Evolutionary conservation across 2,329 filamentous ascomycete genomes (phyloP).

Genomic region (Penicillium sp.): DNA sequence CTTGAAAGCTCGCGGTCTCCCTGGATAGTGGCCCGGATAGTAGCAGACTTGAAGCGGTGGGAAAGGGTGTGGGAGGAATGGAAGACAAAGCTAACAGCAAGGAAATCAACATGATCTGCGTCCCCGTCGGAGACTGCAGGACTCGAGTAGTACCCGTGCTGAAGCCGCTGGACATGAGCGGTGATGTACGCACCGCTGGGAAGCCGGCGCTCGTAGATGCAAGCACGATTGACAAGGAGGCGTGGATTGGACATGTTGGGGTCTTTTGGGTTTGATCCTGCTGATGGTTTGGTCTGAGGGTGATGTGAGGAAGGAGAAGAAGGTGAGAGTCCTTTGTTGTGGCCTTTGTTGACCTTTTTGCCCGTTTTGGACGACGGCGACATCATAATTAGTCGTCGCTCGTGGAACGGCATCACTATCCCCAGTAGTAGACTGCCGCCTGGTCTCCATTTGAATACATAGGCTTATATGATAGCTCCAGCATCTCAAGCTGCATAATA

Average conservation of each 20-base stretch:
- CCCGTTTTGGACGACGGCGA: conserved; percentile 1
- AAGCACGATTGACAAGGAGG: conserved; percentile 37
- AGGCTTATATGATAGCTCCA: too few species aligned
- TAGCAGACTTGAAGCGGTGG: conserved; percentile 47
- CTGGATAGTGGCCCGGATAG: conserved; percentile 37
- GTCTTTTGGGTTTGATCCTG: conserved; percentile 19
- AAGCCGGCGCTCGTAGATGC: conserved; percentile 47
- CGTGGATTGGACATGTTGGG: conserved; percentile 37
- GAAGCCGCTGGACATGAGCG: conserved; percentile 47
- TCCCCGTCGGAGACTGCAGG: conserved; percentile 39
- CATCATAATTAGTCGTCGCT: conserved; percentile 7
- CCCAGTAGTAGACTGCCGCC: conserved; percentile 3
- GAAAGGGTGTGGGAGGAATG: conserved; percentile 40
- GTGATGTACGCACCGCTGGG: conserved; percentile 47
- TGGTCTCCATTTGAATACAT: conserved; percentile 17
- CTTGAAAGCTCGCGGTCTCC: conserved; percentile 4
- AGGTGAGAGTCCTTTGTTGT: background rate
- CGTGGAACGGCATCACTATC: conserved; percentile 8
- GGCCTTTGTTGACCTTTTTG: background rate
- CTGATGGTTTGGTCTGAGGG: conserved; percentile 2
- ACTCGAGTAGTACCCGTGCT: conserved; percentile 46
- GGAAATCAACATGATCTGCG: conserved; percentile 45
- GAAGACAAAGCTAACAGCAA: conserved; percentile 48
- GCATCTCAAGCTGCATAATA: too few species aligned
- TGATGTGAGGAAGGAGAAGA: conserved; percentile 3